A percentile compares a stretch with the other conserved stretches of the same genome.
Evolutionary conservation across 2,329 filamentous ascomycete genomes (phyloP).

Genomic region (Aspergillus aculeatus): DNA sequence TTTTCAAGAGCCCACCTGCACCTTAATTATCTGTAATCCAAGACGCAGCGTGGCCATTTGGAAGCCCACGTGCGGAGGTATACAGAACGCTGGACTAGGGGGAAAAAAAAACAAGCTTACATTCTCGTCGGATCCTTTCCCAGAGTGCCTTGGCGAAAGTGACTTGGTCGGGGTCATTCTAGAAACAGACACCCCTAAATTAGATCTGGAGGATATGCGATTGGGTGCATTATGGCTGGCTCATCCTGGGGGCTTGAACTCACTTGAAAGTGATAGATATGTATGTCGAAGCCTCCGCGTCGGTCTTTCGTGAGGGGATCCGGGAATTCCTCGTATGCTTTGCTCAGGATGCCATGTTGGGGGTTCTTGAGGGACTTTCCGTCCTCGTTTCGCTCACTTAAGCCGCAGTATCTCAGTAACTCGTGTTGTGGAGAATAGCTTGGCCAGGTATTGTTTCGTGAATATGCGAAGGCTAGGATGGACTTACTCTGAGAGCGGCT

Average conservation of each 20-base stretch:
- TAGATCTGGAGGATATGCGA: background rate
- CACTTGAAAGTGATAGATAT: conserved; percentile 75
- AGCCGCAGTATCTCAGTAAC: background rate
- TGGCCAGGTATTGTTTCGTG: background rate
- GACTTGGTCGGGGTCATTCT: conserved; percentile 60
- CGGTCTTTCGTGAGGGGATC: conserved; percentile 65
- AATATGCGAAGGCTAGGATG: background rate
- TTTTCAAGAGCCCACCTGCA: background rate
- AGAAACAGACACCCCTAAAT: conserved; percentile 9
- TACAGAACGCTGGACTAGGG: background rate
- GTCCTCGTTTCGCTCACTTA: conserved; percentile 64
- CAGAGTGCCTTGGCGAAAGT: conserved; percentile 71
- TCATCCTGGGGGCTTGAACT: background rate
- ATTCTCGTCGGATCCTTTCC: conserved; percentile 77
- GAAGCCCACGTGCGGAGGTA: background rate
- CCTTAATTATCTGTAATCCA: background rate
- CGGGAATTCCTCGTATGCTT: conserved; percentile 68
- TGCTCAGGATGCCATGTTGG: conserved; percentile 58
- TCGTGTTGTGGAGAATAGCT: background rate
- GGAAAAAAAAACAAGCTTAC: conserved; percentile 47
- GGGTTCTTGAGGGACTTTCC: conserved; percentile 76
- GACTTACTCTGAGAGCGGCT: conserved; percentile 48
- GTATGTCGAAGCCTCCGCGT: conserved; percentile 77
- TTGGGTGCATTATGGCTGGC: no score
- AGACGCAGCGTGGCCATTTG: background rate